phyloP scores from a whole-genome alignment of 2,329 filamentous ascomycete species.

The Sclerotinia subarctica region DNA sequence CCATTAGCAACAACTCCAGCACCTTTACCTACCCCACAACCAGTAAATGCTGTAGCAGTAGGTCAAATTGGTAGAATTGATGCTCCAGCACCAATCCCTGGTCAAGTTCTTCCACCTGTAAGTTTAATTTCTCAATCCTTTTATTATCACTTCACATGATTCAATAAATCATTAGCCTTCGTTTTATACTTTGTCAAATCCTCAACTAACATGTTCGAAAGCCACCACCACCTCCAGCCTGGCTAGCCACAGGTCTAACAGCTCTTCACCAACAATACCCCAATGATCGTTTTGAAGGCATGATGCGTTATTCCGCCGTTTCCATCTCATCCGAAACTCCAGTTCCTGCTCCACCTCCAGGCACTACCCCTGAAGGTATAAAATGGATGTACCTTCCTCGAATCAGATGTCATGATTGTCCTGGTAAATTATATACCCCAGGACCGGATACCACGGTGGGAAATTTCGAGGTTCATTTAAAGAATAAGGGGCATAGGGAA shows the following conservation, averaged over 20 bases:
- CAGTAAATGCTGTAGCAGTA: constrained; percentile 35
- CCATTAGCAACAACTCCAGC: constrained; percentile 28
- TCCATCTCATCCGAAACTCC: constrained; percentile 67
- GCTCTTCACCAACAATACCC: constrained; percentile 69
- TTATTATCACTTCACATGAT: constrained; percentile 31
- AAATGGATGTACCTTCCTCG: constrained; percentile 83
- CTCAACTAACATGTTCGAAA: constrained; percentile 27
- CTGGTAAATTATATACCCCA: constrained; percentile 89
- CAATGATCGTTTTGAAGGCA: constrained; percentile 78
- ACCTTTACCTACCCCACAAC: constrained; percentile 39
- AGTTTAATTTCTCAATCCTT: constrained; percentile 41
- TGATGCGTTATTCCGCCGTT: constrained; percentile 86
- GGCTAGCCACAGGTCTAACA: constrained; percentile 74
- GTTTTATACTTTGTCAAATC: background rate
- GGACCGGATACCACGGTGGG: constrained; percentile 79
- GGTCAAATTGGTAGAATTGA: constrained; percentile 65
- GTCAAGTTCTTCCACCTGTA: constrained; percentile 59
- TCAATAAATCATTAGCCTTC: constrained; percentile 29
- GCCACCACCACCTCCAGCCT: constrained; percentile 80
- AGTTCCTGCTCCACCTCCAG: constrained; percentile 49
- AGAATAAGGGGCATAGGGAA: constrained; percentile 76
- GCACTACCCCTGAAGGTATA: constrained; percentile 56
- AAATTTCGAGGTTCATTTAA: constrained; percentile 91
- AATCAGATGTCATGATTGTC: constrained; percentile 89
- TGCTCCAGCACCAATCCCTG: constrained; percentile 57